Base-by-base conservation (phyloP, 1,139 yeast genomes). In the Taphrina flavorubra region DNA sequence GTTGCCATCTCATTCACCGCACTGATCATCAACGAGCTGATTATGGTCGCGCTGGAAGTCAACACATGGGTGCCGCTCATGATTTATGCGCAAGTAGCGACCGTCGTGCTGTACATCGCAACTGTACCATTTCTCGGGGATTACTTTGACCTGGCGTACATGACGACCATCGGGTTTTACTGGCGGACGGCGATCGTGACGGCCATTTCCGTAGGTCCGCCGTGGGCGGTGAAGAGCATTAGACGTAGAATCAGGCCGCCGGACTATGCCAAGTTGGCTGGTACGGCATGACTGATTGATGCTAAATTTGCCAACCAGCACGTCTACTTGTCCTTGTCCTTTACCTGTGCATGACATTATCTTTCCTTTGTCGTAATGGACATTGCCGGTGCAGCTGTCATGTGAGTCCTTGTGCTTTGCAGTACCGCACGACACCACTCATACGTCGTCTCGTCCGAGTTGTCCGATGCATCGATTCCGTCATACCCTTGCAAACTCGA, bases 21-120 rank as follows among this genome's bases (percentile, higher is more conserved):
- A 1, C 81, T 95, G 70, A 82, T 95, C 16, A 80, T 90, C 72
- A 94, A 92, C 76, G 99, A 95, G 79, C 81, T 95, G 74, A 82
- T 89, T 18, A 94, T 95, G 98, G 98, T 95, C 67, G 97, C 92
- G 0, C 80, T 94, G 64, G 97, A 91, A 76, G 89, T 94, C 61
- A 90, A 89, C 76, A 90, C 90, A 37, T 95, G 99, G 99, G 66
- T 57, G 63, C 59, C 53, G 16, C n/a, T 16, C 13, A 92, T 95
- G 97, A 77, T 88, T 6, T 80, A 86, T 31, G 83, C 96, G 0
- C 90, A 92, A 73, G 76, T 92, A 25, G 80, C 86, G 18, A 94
- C 99, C 0, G 78, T 89, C 63, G 79, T 83, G 60, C 77, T 89
- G 31, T 95, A 86, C 77, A 78, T 90, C 60, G 87, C 84, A 0